Evolutionary conservation across 495 filamentous ascomycete genomes (phyloP).

Genomic region (Penicillium chermesinum): DNA sequence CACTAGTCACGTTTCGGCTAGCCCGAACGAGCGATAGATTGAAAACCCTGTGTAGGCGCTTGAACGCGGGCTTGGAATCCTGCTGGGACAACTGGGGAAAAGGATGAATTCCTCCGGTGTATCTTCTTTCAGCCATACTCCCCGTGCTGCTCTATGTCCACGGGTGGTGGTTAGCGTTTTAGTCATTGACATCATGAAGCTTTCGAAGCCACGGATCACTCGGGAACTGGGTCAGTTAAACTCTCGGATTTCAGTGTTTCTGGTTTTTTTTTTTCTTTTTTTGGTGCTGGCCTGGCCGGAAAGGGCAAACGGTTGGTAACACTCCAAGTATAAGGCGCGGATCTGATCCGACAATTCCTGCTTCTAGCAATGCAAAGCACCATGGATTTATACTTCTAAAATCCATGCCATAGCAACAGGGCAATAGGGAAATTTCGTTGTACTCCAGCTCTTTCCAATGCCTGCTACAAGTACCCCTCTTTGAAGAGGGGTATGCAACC

Average conservation of each 20-base stretch:
- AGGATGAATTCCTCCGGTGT: too few species aligned
- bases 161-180: too few species aligned
- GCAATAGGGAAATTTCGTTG: not conserved
- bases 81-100: too few species aligned
- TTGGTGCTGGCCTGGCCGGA: not conserved
- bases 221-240: not conserved
- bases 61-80: constrained; percentile 3
- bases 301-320: constrained; percentile 3
- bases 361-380: not conserved
- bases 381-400: too few species aligned
- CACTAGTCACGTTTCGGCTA: constrained; percentile 12
- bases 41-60: constrained; percentile 3
- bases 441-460: not conserved
- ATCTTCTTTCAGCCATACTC: too few species aligned
- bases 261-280: constrained; percentile 1
- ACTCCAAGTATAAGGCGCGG: not conserved
- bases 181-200: constrained; percentile 16
- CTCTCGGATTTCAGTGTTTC: not conserved
- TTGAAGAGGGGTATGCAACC: constrained; percentile 2
- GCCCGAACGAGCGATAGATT: constrained; percentile 2
- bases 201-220: not conserved
- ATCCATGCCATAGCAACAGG: too few species aligned
- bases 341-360: not conserved
- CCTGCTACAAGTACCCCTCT: constrained; percentile 10
- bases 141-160: too few species aligned